phyloP scores from a whole-genome alignment of 106 monocot genomes.

The Phalaenopsis aphrodite region DNA sequence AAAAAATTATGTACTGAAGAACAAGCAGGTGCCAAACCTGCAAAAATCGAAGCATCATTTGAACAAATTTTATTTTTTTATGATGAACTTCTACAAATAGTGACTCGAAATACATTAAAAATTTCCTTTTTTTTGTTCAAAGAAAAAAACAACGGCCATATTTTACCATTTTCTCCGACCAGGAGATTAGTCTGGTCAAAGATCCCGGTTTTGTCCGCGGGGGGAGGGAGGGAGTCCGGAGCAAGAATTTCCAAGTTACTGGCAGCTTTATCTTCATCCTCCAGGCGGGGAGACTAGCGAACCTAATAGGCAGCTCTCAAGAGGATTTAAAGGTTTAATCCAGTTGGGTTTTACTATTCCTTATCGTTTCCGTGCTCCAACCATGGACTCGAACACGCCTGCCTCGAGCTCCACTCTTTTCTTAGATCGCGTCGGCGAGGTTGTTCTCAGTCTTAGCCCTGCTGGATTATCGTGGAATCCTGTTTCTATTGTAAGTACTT shows the following conservation, averaged over 20 bases:
- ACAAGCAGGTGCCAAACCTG: no score
- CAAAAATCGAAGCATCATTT: no score
- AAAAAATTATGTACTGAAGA: no score
- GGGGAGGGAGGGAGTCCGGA: background rate
- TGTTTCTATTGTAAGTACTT: conserved; percentile 14
- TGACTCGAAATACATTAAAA: no score
- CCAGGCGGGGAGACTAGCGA: background rate
- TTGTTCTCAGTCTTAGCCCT: conserved; percentile 25
- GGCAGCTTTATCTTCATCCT: background rate
- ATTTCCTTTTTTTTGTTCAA: no score
- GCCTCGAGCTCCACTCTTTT: conserved; percentile 30
- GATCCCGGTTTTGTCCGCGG: background rate
- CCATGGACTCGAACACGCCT: conserved; percentile 19
- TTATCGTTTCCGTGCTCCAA: background rate
- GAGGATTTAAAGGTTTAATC: background rate
- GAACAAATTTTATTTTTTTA: no score
- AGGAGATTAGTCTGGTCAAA: no score
- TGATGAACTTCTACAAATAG: no score
- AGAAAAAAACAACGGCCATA: no score
- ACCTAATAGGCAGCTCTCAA: background rate
- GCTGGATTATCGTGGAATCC: conserved; percentile 54
- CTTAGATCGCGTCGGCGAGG: conserved; percentile 64
- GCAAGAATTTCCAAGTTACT: no score
- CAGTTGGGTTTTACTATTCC: background rate
- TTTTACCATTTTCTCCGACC: no score